These are phyloP conservation scores for Eucalyptus leucophloia DNA, from an alignment of 345 rosid genomes.

Conservation along the genomic window DNA sequence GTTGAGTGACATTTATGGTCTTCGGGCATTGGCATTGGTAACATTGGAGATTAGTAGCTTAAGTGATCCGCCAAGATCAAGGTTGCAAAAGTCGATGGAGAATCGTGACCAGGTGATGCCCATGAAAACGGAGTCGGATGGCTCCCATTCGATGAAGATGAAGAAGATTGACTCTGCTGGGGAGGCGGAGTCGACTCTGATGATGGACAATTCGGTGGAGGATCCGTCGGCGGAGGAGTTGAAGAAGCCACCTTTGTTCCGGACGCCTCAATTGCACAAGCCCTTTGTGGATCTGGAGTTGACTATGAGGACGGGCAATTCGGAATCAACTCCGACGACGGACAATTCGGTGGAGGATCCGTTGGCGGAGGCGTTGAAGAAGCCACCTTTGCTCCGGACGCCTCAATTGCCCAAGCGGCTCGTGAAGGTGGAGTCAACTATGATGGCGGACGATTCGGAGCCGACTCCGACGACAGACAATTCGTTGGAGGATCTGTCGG, in stretches of 20 bases:
- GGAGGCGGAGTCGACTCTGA: slow-evolving; percentile 66
- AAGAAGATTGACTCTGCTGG: slow-evolving; percentile 38
- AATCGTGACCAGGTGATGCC: neutral
- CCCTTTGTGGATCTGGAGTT: neutral
- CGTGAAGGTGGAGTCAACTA: accelerated
- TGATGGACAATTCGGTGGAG: neutral
- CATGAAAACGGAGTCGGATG: slow-evolving; percentile 10
- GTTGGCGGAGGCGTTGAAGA: too few species aligned
- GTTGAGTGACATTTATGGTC: neutral
- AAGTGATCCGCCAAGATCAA: accelerated
- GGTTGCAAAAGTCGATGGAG: neutral
- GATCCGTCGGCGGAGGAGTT: too few species aligned
- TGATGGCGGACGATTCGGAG: neutral
- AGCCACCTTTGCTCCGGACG: neutral
- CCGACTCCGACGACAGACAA: too few species aligned
- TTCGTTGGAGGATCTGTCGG: too few species aligned
- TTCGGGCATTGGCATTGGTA: neutral
- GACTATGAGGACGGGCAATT: neutral
- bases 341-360: too few species aligned
- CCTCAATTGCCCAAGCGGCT: accelerated
- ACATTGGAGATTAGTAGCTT: neutral
- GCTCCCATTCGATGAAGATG: slow-evolving; percentile 39
- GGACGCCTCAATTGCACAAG: neutral
- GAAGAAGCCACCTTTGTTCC: neutral
- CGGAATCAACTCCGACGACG: neutral